These are phyloP conservation scores for Phellinidium pouzarii DNA, from an alignment of 1,284 basidiomycete species.

Conservation along the genomic window DNA sequence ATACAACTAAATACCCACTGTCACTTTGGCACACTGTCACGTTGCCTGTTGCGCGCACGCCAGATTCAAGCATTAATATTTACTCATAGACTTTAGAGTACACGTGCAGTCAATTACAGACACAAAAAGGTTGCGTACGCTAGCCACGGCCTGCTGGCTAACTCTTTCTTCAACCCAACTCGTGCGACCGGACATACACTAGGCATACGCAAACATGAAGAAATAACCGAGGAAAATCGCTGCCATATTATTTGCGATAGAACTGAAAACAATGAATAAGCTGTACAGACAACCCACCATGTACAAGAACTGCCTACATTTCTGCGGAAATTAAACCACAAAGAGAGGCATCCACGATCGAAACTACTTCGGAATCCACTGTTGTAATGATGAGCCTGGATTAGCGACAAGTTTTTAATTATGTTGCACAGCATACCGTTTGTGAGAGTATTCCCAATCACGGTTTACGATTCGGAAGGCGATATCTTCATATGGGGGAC, in stretches of 20 bases:
- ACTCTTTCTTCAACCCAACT: no score
- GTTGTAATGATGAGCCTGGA: slow-evolving; percentile 19
- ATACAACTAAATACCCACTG: no score
- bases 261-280: slow-evolving; percentile 41
- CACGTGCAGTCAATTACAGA: background rate
- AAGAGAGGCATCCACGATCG: slow-evolving; percentile 76
- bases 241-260: slow-evolving; percentile 44
- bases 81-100: no score
- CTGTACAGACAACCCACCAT: slow-evolving; percentile 17
- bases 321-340: slow-evolving; percentile 85
- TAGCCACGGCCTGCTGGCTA: no score
- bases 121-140: no score
- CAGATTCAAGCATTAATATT: no score
- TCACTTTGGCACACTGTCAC: no score
- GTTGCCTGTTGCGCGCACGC: no score
- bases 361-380: slow-evolving; percentile 83
- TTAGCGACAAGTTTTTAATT: slow-evolving; percentile 8
- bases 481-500: slow-evolving; percentile 98
- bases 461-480: slow-evolving; percentile 97
- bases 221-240: background rate
- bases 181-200: no score
- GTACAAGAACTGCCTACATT: slow-evolving; percentile 51
- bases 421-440: slow-evolving; percentile 48
- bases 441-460: slow-evolving; percentile 98
- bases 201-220: background rate